These are phyloP conservation scores for Cyberlindnera veronae DNA, from an alignment of 805 yeast species.

Conservation along the genomic window DNA sequence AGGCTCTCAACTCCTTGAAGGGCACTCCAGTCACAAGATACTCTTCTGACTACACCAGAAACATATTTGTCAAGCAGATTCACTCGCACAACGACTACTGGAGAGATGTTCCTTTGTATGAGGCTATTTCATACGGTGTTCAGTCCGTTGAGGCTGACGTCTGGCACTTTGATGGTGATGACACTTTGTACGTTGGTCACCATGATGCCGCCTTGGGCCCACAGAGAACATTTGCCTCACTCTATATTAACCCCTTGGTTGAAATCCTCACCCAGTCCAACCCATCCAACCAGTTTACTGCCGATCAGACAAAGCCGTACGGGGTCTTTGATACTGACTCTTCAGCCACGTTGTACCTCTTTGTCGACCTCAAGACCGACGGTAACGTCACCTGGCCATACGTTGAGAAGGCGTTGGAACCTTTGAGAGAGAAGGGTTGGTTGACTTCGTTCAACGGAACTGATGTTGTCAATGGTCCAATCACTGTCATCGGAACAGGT, in stretches of 20 bases:
- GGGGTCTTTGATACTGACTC: constrained; percentile 46
- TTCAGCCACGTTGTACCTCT: constrained; percentile 52
- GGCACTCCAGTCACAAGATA: constrained; percentile 18
- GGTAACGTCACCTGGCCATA: constrained; percentile 43
- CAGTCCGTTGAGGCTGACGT: constrained; percentile 66
- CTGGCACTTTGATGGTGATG: constrained; percentile 40
- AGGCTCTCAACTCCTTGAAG: constrained; percentile 16
- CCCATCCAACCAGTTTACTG: constrained; percentile 21
- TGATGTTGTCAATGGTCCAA: constrained; percentile 45
- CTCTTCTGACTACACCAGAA: constrained; percentile 21
- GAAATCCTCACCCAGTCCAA: constrained; percentile 49
- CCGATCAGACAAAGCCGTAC: constrained; percentile 22
- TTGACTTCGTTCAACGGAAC: constrained; percentile 42
- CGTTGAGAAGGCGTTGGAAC: constrained; percentile 46
- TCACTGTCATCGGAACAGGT: constrained; percentile 68
- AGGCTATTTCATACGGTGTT: constrained; percentile 52
- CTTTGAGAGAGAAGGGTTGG: constrained; percentile 48
- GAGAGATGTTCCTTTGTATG: constrained; percentile 55
- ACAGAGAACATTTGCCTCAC: constrained; percentile 44
- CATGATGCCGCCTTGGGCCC: constrained; percentile 44
- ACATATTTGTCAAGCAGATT: constrained; percentile 34
- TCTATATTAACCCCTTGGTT: constrained; percentile 55
- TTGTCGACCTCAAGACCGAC: constrained; percentile 64
- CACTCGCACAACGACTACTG: constrained; percentile 78
- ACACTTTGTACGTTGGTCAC: constrained; percentile 62